Evolutionary conservation across 2,329 filamentous ascomycete species (phyloP), one percentile per base, ranked within the genome.

Genomic region (Talaromyces sp.): DNA sequence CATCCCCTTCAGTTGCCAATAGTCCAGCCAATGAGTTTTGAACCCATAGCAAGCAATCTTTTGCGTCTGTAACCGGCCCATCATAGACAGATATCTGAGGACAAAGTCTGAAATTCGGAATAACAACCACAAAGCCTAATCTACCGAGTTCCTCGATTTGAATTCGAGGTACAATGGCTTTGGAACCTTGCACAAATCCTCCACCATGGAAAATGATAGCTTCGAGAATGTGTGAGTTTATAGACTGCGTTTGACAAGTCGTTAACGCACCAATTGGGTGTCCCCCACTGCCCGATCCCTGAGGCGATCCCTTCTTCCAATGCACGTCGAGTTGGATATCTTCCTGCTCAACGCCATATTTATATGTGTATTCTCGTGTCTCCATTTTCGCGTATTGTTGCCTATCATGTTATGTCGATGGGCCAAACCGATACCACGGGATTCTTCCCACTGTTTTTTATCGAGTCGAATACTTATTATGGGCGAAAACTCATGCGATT

Each of bases 41-140:
- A n/a, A 19, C 19, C 56, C 25, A 58, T 15, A 27, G 28, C 10
- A 58, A 28, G 17, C 56, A 52, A n/a, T 58, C 27, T 27, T 28
- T 44, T 13, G 39, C 25, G 30, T 58, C 56, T 17, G 42, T n/a
- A 19, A 58, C 25, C 6, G 42, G 56, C 6, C 56, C 39, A 9
- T 58, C 42, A 8, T 27, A 58, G 2, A 32, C 56, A 10, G 42
- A 58, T 10, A 58, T n/a, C 25, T 58, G 56, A 39, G 56, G 27
- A 51, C 56, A 58, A 6, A 58, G 25, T 15, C 42, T 39, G 25
- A 47, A 58, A 22, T 58, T 58, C 6, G 27, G 56, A 25, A 58
- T 19, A 19, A 58, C 42, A 15, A 51, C 39, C 11, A 52, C 22
- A 33, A 58, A 58, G 6, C 42, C 42, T 5, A 36, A 28, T n/a